Percentiles rank a stretch among this genome's conserved stretches.
phyloP scores from a whole-genome alignment of 768 basidiomycete species.

The Termitomyces sp. region DNA sequence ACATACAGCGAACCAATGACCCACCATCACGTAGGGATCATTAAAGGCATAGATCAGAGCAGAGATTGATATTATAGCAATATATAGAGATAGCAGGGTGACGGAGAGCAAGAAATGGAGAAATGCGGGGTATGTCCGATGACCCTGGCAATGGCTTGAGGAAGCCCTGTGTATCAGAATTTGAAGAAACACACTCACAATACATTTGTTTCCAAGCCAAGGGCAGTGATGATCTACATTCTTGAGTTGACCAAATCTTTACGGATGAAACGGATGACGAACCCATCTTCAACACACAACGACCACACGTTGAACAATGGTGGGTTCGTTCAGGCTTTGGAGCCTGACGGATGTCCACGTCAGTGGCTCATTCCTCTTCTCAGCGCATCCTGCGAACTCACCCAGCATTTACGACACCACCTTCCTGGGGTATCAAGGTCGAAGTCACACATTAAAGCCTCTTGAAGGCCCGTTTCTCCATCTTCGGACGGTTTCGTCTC shows the following conservation, averaged over 20 bases:
- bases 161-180: not conserved
- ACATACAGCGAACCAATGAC: constrained; percentile 16
- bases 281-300: constrained; percentile 88
- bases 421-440: constrained; percentile 50
- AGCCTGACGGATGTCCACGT: constrained; percentile 26
- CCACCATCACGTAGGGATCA: constrained; percentile 58
- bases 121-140: constrained; percentile 81
- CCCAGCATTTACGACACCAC: constrained; percentile 81
- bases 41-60: constrained; percentile 64
- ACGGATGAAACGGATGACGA: constrained; percentile 17
- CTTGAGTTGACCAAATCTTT: not conserved
- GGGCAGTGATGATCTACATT: constrained; percentile 78
- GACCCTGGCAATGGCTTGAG: constrained; percentile 43
- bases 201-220: constrained; percentile 74
- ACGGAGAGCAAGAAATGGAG: constrained; percentile 69
- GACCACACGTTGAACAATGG: constrained; percentile 69
- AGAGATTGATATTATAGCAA: constrained; percentile 44
- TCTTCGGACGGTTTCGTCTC: constrained; percentile 23
- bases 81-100: constrained; percentile 58
- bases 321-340: constrained; percentile 79
- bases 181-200: constrained; percentile 42
- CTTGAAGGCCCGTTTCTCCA: constrained; percentile 46
- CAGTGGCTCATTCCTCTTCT: not conserved
- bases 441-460: constrained; percentile 55
- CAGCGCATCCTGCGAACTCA: constrained; percentile 16